Evolutionary conservation across 768 basidiomycete species (phyloP), one percentile per base, ranked within the genome.

Genomic region (Coprinellus aureogranulatus): DNA sequence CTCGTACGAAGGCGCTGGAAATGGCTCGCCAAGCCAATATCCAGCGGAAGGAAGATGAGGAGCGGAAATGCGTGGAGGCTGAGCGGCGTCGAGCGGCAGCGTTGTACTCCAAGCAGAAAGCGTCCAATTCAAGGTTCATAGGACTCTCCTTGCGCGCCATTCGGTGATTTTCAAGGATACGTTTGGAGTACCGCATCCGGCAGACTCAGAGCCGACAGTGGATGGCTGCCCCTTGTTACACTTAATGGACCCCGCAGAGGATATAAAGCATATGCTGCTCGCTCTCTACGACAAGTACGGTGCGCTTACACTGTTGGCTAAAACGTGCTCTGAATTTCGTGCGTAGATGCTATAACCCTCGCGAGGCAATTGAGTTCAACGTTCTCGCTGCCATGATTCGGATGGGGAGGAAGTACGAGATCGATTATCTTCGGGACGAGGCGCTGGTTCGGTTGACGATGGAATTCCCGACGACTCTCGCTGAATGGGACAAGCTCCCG

Each of bases 321-420:
- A 5, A 44, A 16, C 5, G 20, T 5, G 8, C 41, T 44, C 41
- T 44, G 8, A 8, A n/a, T 6, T n/a, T 44, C 5, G 8, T 18
- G 41, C 41, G 28, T n/a, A 61, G 62, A 39, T 8, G 23, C 18
- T 41, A 57, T 20, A 45, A 54, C 40, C 10, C 47, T 2, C 11
- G 20, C 9, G 47, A 57, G n/a, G 11, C 40, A 8, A 14, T 55
- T 2, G 58, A 55, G 12, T 57, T 58, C 41, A 20, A 42, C 9
- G n/a, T 54, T 1, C 2, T 60, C 9, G 27, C 61, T 1, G 63
- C 59, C 18, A 57, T 64, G 59, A 44, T 61, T 47, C 64, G 64
- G 4, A 52, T 65, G 20, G 64, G 64, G 2, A 52, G 56, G 23
- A 64, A 66, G 53, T 66, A 64, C 42, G 55, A 61, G 4, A 30